phyloP scores from a whole-genome alignment of 768 basidiomycete genomes.

The Termitomyces sp. region DNA sequence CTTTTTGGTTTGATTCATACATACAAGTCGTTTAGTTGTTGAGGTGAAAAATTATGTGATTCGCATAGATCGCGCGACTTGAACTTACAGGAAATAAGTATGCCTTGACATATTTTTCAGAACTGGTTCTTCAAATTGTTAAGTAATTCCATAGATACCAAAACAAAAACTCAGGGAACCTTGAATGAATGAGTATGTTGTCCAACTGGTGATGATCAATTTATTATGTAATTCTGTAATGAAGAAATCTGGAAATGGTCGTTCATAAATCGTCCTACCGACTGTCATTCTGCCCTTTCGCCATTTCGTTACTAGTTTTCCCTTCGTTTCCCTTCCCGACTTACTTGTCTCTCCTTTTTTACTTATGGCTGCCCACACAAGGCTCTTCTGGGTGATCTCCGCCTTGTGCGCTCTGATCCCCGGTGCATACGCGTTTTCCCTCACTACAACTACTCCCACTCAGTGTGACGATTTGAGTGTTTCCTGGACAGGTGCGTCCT shows the following conservation, averaged over 20 bases:
- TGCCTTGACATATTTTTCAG: too few species aligned
- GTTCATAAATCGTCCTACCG: neutral
- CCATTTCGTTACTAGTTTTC: conserved; percentile 2
- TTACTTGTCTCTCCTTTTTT: conserved; percentile 15
- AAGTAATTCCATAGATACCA: too few species aligned
- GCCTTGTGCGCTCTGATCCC: conserved; percentile 17
- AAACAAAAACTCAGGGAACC: too few species aligned
- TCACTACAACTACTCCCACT: conserved; percentile 36
- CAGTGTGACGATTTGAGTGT: conserved; percentile 59
- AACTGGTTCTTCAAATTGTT: neutral
- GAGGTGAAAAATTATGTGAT: too few species aligned
- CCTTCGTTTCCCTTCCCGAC: conserved; percentile 13
- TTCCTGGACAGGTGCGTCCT: conserved; percentile 52
- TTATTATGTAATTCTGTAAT: conserved; percentile 7
- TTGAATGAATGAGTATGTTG: too few species aligned
- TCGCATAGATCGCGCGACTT: neutral
- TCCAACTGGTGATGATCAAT: conserved; percentile 5
- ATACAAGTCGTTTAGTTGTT: too few species aligned
- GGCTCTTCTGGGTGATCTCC: conserved; percentile 16
- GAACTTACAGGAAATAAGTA: neutral
- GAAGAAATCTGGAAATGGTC: neutral
- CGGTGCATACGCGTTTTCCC: conserved; percentile 37
- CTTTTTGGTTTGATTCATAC: neutral
- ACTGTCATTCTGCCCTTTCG: neutral
- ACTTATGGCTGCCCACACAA: conserved; percentile 8